Evolutionary conservation across 2,329 filamentous ascomycete genomes (phyloP).

Genomic region (Bipolaris cookei): DNA sequence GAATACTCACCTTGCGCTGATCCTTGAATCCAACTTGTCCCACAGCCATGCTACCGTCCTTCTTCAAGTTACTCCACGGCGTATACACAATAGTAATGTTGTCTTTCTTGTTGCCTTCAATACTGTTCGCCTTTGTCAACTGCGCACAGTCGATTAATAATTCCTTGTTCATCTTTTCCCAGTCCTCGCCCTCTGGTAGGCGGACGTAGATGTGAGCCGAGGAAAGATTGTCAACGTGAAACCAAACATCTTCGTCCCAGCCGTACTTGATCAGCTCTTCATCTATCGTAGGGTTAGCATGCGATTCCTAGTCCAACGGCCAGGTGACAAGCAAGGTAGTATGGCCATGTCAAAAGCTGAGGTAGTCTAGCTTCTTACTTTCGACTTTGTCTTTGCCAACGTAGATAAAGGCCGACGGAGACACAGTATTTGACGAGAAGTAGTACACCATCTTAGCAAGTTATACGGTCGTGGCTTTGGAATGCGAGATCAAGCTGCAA

Average conservation of each 20-base stretch:
- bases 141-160: slow-evolving; percentile 91
- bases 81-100: slow-evolving; percentile 97
- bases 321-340: neutral
- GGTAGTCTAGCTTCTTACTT: slow-evolving; percentile 65
- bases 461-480: neutral
- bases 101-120: slow-evolving; percentile 99
- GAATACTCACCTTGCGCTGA: slow-evolving; percentile 64
- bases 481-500: neutral
- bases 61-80: slow-evolving; percentile 94
- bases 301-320: neutral
- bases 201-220: slow-evolving; percentile 96
- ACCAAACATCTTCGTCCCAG: slow-evolving; percentile 97
- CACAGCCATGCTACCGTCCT: slow-evolving; percentile 92
- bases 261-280: slow-evolving; percentile 95
- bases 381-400: slow-evolving; percentile 99
- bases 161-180: slow-evolving; percentile 78
- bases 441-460: slow-evolving; percentile 81
- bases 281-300: slow-evolving; percentile 62
- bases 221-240: slow-evolving; percentile 96
- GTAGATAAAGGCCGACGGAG: slow-evolving; percentile 86
- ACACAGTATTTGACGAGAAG: slow-evolving; percentile 84
- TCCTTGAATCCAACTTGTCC: slow-evolving; percentile 97
- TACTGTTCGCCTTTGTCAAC: slow-evolving; percentile 97
- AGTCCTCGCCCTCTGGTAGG: slow-evolving; percentile 75
- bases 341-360: neutral